Evolutionary conservation across 2,329 filamentous ascomycete species (phyloP), one percentile per base, ranked within the genome.

Genomic region (Stemphylium vesicarium): DNA sequence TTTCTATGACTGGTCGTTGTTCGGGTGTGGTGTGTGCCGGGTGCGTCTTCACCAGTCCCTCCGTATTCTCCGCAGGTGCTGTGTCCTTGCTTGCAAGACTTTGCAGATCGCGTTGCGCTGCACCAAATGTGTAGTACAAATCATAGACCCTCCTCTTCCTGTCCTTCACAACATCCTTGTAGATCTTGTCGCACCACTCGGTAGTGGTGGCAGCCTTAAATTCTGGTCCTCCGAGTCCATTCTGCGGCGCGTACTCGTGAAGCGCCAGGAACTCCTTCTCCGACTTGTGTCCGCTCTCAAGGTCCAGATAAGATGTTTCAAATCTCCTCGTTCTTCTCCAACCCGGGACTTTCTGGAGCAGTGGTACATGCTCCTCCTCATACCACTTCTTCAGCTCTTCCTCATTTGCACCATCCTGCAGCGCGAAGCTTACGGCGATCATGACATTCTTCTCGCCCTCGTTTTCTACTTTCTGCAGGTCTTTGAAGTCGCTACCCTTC

Each of bases 41-140:
- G 1, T 80, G 76, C 1, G 88, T 88, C 40, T 77, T 78, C 9
- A 84, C 88, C 53, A 77, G 76, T 3, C 77, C 78, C 60, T 89
- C 85, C 1, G 82, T 76, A 0, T 83, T 84, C 33, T 69, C 63
- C 8, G 64, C 89, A 0, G 79, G 73, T 0, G 81, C 78, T 1
- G 76, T 69, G 1, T 80, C 76, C 3, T 82, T 78, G 1, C 74
- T 74, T 0, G 83, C 79, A 1, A 91, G 76, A 5, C 84, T 81
- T 0, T 80, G 65, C 3, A 94, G 79, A 62, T 94, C 88, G 20
- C 90, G 83, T 0, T 90, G 86, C 0, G 85, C 90, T 0, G 89
- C 84, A 0, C 91, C 90, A 68, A 96, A 96, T 10, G 88, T 87
- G 74, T 95, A 93, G 73, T 91, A 90, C 59, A 93, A 84, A 31